Evolutionary conservation across 345 rosid species (phyloP).

Genomic region (Melaleuca quinquenervia): DNA sequence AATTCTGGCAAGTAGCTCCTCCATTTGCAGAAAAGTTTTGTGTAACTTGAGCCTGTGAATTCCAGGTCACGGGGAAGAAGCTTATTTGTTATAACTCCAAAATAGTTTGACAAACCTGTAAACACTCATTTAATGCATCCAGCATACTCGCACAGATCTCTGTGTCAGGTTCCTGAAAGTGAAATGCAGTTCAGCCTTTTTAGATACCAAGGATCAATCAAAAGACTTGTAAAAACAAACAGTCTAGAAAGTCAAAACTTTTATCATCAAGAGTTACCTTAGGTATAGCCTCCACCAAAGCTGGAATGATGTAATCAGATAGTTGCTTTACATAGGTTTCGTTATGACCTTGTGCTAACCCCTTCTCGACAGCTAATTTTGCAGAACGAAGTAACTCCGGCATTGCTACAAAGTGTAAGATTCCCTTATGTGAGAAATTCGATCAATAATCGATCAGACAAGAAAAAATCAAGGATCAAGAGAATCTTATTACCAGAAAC

Average conservation of each 20-base stretch:
- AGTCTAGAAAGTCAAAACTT: neutral
- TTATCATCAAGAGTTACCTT: conserved; percentile 38
- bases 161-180: conserved; percentile 90
- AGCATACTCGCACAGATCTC: conserved; percentile 95
- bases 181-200: conserved; percentile 2
- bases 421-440: neutral
- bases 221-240: neutral
- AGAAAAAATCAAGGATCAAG: neutral
- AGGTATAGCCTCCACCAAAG: conserved; percentile 88
- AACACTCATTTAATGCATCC: conserved; percentile 92
- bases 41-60: neutral
- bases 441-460: neutral
- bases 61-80: neutral
- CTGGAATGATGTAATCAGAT: conserved; percentile 88
- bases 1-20: neutral
- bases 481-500: conserved; percentile 70
- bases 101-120: conserved; percentile 54
- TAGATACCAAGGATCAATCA: neutral
- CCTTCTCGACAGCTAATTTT: conserved; percentile 92
- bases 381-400: conserved; percentile 95
- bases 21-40: neutral
- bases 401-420: conserved; percentile 52
- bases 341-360: conserved; percentile 73
- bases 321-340: conserved; percentile 86
- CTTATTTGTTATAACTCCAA: neutral